Evolutionary conservation across 208 protist species (phyloP), one percentile per base, ranked within the genome.

Genomic region (Trypanosomatidae sp.): DNA sequence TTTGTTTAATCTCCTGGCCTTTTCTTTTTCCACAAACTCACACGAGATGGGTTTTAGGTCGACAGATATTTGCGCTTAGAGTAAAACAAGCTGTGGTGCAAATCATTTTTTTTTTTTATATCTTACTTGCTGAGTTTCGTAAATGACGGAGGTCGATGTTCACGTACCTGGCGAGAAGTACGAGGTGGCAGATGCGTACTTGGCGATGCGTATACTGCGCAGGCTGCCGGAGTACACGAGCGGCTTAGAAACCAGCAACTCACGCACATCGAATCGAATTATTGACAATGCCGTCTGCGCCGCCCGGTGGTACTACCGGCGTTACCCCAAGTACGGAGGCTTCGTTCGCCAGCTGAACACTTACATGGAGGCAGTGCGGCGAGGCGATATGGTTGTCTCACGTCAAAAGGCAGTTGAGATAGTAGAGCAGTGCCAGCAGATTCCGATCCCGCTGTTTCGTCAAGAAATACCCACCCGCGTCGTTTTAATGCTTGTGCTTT

Each of bases 281-380:
- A 75, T 80, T 41, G 22, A 74, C 36, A 69, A 52, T 3, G 68
- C 74, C 0, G 68, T 84, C 44, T 66, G 41, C 17, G 62, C 71
- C 6, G 75, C 62, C 12, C 60, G 73, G 8, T 83, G 75, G 74
- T 81, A 83, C 43, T 84, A 79, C 36, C 68, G 76, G 0, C 62
- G 73, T 8, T 71, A 70, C 52, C 69, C 74, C 6, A 58, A 44
- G 13, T 71, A 69, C 30, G 76, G 66, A 33, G 67, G 56, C 1
- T 84, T 84, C 39, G 66, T 83, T 28, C 58, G 60, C 10, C 44
- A 66, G 1, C 39, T 87, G 1, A 82, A 81, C 58, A 68, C 64
- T 36, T 87, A 81, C 50, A 62, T 25, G 70, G 79, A 30, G 69
- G 62, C 19, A 30, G 74, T 5, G 52, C 60, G 30, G 25, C 47